Evolutionary conservation across 306 rosid genomes (phyloP).

Genomic region (Luffa acutangula): DNA sequence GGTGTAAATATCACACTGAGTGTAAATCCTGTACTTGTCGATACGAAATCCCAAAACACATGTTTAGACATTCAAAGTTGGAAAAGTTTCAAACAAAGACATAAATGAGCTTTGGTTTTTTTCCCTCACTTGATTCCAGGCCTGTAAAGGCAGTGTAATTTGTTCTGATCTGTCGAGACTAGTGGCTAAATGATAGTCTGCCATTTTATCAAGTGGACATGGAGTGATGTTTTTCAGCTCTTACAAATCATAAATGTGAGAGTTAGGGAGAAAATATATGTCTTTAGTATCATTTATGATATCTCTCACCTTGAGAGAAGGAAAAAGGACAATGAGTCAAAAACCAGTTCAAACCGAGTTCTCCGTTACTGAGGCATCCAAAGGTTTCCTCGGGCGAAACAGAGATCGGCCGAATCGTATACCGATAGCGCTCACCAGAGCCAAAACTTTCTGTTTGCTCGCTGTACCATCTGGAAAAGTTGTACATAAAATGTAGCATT

Average conservation of each 20-base stretch:
- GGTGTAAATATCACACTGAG: slow-evolving; percentile 7
- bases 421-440: background rate
- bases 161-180: background rate
- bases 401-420: background rate
- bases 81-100: background rate
- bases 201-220: background rate
- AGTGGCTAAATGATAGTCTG: background rate
- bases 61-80: background rate
- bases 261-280: background rate
- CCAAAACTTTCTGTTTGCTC: background rate
- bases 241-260: background rate
- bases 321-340: background rate
- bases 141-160: background rate
- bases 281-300: background rate
- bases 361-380: background rate
- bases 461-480: background rate
- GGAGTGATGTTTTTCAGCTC: background rate
- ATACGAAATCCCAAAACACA: background rate
- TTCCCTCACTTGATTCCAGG: background rate
- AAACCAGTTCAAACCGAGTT: background rate
- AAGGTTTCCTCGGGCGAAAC: background rate
- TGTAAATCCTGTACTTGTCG: background rate
- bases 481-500: background rate
- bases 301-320: background rate
- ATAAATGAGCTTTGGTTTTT: background rate